A percentile compares a stretch with the other conserved stretches of the same genome.
These are phyloP conservation scores for Brassica napus DNA, from an alignment of 345 rosid genomes.

Conservation along the genomic window Da-Ae NC_063449.1:1122001-1122500, in stretches of 20 bases:
- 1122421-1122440: not conserved
- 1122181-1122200: too few species aligned
- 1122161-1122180: too few species aligned
- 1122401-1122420: not conserved
- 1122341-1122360: not conserved
- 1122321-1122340: not conserved
- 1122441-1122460: not conserved
- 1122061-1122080: conserved; percentile 66
- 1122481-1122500: not conserved
- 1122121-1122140: too few species aligned
- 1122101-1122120: not conserved
- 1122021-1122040: conserved; percentile 79
- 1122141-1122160: too few species aligned
- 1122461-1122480: too few species aligned
- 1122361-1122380: not conserved
- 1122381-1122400: not conserved
- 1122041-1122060: conserved; percentile 71
- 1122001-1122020: conserved; percentile 91
- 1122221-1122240: too few species aligned
- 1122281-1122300: not conserved
- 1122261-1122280: not conserved
- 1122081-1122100: conserved; percentile 65
- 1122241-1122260: not conserved
- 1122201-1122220: too few species aligned
- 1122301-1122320: too few species aligned